These are phyloP conservation scores for Globomyces pollinis-pini DNA, from an alignment of 192 early-diverging fungal species.

Conservation along the genomic window DNA sequence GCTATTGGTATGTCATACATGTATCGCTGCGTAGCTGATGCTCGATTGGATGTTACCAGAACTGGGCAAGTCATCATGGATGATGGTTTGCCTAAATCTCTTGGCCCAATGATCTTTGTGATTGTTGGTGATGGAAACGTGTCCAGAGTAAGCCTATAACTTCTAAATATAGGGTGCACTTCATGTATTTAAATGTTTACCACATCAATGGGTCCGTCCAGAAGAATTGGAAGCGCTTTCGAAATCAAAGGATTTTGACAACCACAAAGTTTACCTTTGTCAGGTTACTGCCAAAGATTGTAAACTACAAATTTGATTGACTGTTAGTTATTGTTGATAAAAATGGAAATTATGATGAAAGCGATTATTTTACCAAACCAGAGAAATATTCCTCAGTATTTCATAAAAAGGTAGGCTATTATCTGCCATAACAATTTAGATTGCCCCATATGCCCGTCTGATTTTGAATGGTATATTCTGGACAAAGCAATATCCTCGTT, in stretches of 20 bases:
- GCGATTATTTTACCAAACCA: constrained; percentile 73
- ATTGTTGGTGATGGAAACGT: constrained; percentile 93
- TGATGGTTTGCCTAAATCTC: constrained; percentile 78
- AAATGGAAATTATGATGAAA: constrained; percentile 47
- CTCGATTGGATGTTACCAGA: constrained; percentile 45
- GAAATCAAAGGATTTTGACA: constrained; percentile 45
- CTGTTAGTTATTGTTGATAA: constrained; percentile 73
- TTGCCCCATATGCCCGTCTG: constrained; percentile 86
- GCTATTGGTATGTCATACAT: constrained; percentile 31
- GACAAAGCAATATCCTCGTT: constrained; percentile 75
- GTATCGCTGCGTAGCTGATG: constrained; percentile 46
- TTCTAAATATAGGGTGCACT: too few species aligned
- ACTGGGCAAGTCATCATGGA: constrained; percentile 76
- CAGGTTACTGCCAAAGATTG: constrained; percentile 75
- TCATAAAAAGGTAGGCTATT: constrained; percentile 63
- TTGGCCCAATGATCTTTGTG: constrained; percentile 84
- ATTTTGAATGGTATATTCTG: constrained; percentile 94
- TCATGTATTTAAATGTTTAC: constrained; percentile 83
- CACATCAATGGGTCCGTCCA: constrained; percentile 78
- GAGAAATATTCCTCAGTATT: constrained; percentile 70
- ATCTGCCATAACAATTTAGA: constrained; percentile 36
- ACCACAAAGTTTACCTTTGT: constrained; percentile 71
- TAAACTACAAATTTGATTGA: too few species aligned
- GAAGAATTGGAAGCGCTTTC: constrained; percentile 39
- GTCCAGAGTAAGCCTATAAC: too few species aligned